Evolutionary conservation across 148 eudicot species (phyloP).

Genomic region (Chenopodium berlandieri): DNA sequence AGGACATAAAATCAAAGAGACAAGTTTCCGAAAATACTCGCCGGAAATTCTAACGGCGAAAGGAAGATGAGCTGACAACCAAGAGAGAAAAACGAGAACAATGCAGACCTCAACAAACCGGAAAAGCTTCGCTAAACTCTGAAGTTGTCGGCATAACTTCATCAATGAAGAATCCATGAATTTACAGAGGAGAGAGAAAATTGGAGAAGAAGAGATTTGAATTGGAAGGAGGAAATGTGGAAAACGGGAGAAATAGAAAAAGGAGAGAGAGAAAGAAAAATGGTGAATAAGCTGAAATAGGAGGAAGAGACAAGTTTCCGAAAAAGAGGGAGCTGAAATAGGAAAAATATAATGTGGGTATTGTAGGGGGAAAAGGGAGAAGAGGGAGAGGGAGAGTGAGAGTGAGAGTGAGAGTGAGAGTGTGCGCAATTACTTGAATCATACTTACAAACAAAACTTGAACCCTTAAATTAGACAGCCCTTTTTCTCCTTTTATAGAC

Average conservation of each 20-base stretch:
- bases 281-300: too few relatives aligned
- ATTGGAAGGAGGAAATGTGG: not conserved
- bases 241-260: not conserved
- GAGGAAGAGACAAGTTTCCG: too few relatives aligned
- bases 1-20: constrained; percentile 46
- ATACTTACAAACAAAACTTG: constrained; percentile 28
- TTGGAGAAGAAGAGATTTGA: not conserved
- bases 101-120: constrained; percentile 51
- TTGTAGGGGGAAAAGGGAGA: not conserved
- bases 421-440: not conserved
- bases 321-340: too few relatives aligned
- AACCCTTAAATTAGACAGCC: constrained; percentile 34
- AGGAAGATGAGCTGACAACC: constrained; percentile 68
- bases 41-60: constrained; percentile 51
- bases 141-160: constrained; percentile 34
- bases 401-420: not conserved
- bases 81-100: constrained; percentile 37
- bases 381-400: not conserved
- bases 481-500: constrained; percentile 30
- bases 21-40: constrained; percentile 39
- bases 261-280: not conserved
- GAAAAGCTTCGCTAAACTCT: constrained; percentile 42
- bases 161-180: constrained; percentile 24
- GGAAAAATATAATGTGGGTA: too few relatives aligned
- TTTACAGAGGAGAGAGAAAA: not conserved